phyloP scores from a whole-genome alignment of 2,329 filamentous ascomycete genomes.

The Remersonia thermophila region DNA sequence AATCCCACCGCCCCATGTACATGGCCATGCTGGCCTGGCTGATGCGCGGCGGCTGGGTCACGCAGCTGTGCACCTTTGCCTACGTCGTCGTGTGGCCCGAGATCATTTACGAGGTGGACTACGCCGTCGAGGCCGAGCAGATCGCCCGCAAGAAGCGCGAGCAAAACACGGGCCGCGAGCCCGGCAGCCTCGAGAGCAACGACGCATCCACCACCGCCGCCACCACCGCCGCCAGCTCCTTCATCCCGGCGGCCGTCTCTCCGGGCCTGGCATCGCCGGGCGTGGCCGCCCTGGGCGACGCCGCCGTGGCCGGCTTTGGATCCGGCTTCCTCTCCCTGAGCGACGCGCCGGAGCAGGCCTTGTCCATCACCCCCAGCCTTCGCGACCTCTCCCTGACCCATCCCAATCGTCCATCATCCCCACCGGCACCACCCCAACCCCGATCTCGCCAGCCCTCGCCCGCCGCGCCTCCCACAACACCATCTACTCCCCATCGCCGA shows the following conservation, averaged over 20 bases:
- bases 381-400: conserved; percentile 16
- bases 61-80: conserved; percentile 80
- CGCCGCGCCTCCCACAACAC: conserved; percentile 9
- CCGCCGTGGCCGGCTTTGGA: conserved; percentile 9
- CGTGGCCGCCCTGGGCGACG: conserved; percentile 11
- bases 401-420: conserved; percentile 13
- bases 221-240: background rate
- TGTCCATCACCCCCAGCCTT: conserved; percentile 14
- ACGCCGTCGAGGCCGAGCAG: conserved; percentile 55
- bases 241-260: no score
- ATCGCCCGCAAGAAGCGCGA: conserved; percentile 26
- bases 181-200: conserved; percentile 11
- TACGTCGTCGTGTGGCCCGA: conserved; percentile 77
- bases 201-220: conserved; percentile 2
- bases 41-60: conserved; percentile 85
- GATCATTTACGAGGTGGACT: conserved; percentile 69
- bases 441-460: conserved; percentile 13
- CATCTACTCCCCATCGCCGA: background rate
- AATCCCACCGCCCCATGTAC: conserved; percentile 76
- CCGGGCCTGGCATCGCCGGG: background rate
- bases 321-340: conserved; percentile 14
- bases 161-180: conserved; percentile 13
- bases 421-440: conserved; percentile 6
- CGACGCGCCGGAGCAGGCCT: conserved; percentile 11
- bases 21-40: conserved; percentile 90